phyloP scores from a whole-genome alignment of 2,329 filamentous ascomycete species.

The Hypoxylon sp. region DNA sequence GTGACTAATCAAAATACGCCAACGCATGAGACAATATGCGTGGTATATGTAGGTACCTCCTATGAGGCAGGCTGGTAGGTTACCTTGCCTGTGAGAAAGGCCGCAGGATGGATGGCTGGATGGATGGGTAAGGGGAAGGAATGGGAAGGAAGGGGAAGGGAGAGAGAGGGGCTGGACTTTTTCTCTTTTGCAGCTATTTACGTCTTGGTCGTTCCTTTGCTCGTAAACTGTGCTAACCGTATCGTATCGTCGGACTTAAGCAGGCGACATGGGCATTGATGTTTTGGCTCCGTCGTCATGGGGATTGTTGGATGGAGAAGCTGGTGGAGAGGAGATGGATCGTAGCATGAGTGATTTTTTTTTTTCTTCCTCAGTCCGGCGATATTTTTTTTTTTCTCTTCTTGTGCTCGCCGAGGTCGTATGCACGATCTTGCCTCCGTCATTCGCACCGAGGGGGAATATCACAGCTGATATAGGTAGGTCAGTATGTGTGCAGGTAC shows the following conservation, averaged over 20 bases:
- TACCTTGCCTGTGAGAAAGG: too few species aligned
- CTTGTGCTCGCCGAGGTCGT: slow-evolving; percentile 9
- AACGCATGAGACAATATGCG: slow-evolving; percentile 35
- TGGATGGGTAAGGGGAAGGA: background rate
- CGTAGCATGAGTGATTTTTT: slow-evolving; percentile 2
- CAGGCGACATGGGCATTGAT: background rate
- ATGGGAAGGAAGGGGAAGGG: too few species aligned
- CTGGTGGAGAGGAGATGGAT: background rate
- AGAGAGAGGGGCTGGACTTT: too few species aligned
- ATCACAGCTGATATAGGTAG: background rate
- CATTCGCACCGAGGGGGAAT: background rate
- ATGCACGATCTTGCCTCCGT: background rate
- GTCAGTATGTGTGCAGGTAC: too few species aligned
- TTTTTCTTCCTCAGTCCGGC: too few species aligned
- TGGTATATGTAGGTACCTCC: too few species aligned
- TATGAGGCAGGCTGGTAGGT: too few species aligned
- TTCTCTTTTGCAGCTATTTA: background rate
- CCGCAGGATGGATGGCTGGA: background rate
- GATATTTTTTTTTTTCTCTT: too few species aligned
- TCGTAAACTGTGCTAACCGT: background rate
- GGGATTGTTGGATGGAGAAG: background rate
- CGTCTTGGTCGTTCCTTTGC: too few species aligned
- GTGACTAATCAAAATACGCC: slow-evolving; percentile 28
- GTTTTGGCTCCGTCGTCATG: background rate
- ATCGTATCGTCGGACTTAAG: background rate